These are phyloP conservation scores for Beauveria caledonica DNA, from an alignment of 2,329 filamentous ascomycete genomes.

Conservation along the genomic window DNA sequence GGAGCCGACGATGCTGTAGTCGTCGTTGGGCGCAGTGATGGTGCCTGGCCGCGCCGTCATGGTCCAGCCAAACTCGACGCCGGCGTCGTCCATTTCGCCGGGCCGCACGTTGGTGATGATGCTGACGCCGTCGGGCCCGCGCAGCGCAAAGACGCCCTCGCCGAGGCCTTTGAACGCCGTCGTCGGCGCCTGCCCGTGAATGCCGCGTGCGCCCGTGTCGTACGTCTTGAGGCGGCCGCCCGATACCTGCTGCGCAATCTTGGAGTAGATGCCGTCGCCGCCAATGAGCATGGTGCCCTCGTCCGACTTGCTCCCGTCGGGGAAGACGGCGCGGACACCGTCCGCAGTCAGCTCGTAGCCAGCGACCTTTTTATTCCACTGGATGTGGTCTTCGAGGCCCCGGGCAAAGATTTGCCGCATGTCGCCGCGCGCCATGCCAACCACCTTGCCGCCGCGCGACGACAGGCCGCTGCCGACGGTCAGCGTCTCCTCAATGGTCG, in stretches of 20 bases:
- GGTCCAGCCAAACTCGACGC: conserved; percentile 55
- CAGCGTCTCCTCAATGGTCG: neutral
- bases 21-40: conserved; percentile 49
- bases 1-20: conserved; percentile 49
- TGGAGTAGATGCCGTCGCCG: conserved; percentile 55
- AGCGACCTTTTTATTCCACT: conserved; percentile 47
- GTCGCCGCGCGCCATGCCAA: conserved; percentile 55
- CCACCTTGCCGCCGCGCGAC: conserved; percentile 48
- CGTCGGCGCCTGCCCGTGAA: conserved; percentile 57
- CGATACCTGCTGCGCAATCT: conserved; percentile 51
- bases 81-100: conserved; percentile 49
- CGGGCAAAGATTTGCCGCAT: conserved; percentile 52
- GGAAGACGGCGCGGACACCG: conserved; percentile 50
- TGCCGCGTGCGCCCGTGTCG: conserved; percentile 54
- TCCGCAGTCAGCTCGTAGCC: conserved; percentile 47
- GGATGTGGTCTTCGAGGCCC: conserved; percentile 45
- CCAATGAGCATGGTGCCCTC: conserved; percentile 53
- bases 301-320: conserved; percentile 49
- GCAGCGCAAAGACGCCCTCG: conserved; percentile 51
- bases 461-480: conserved; percentile 22
- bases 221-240: conserved; percentile 50
- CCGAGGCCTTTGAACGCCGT: conserved; percentile 53
- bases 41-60: conserved; percentile 50
- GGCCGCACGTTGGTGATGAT: conserved; percentile 57
- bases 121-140: conserved; percentile 37